Conservation (phyloP, 2,329 filamentous ascomycete genomes). For the Metarhizium brunneum region DNA sequence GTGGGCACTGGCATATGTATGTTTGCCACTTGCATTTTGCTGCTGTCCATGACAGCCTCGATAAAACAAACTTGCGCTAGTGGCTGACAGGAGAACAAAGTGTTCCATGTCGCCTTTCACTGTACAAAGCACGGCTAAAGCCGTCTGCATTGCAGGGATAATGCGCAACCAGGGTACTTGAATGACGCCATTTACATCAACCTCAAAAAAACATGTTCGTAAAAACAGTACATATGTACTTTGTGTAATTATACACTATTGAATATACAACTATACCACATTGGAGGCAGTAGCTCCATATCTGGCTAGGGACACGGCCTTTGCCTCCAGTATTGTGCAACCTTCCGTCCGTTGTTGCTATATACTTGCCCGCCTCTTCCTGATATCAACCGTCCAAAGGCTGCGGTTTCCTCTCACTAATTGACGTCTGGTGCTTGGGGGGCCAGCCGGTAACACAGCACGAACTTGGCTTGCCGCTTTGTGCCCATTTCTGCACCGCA, state of each 20-base stretch:
- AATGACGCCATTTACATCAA: neutral
- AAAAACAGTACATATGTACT: constrained; percentile 5
- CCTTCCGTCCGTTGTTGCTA: neutral
- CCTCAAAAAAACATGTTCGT: neutral
- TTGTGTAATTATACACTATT: constrained; percentile 14
- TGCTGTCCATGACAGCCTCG: no score
- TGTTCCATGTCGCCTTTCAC: no score
- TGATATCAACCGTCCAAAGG: neutral
- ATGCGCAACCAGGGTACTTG: no score
- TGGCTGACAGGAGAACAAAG: no score
- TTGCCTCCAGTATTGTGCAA: neutral
- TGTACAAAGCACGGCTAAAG: no score
- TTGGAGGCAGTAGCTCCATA: neutral
- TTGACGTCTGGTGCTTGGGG: neutral
- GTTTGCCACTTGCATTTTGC: no score
- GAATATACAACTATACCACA: constrained; percentile 14
- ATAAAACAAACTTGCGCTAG: no score
- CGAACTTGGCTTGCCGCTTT: neutral
- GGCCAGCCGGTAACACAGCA: neutral
- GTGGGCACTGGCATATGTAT: no score
- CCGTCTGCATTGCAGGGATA: no score
- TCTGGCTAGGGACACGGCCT: neutral
- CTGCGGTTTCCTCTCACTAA: neutral
- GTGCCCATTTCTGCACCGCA: neutral
- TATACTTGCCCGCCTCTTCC: constrained; percentile 1